phyloP scores from a whole-genome alignment of 306 rosid genomes.

The Vigna mungo region DNA sequence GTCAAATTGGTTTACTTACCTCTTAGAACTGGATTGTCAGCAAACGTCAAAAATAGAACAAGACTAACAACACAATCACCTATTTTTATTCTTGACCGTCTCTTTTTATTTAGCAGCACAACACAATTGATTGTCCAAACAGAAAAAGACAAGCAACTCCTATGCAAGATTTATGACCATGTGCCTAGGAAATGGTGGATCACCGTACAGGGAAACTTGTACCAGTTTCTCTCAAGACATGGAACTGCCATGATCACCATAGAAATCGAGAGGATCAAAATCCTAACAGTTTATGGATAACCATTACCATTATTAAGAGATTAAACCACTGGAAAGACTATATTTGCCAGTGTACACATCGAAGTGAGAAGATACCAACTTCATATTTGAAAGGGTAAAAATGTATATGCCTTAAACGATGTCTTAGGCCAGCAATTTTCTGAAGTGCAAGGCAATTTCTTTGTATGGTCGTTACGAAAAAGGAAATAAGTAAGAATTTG shows the following conservation, averaged over 20 bases:
- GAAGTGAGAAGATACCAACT: conserved; percentile 16
- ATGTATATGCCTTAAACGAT: neutral
- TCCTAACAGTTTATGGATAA: neutral
- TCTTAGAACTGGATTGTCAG: conserved; percentile 18
- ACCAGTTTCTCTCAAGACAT: neutral
- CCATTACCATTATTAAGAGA: conserved; percentile 7
- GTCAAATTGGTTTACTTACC: neutral
- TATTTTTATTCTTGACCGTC: neutral
- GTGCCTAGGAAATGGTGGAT: neutral
- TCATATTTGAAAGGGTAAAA: conserved; percentile 21
- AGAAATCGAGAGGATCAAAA: conserved; percentile 11
- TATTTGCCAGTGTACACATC: conserved; percentile 18
- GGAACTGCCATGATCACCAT: neutral
- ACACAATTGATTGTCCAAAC: neutral
- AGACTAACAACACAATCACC: neutral
- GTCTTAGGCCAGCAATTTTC: neutral
- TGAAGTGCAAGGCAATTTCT: neutral
- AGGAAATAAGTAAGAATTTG: conserved; percentile 28
- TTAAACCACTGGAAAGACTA: conserved; percentile 19
- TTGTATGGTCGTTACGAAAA: neutral
- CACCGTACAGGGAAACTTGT: neutral
- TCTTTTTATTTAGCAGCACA: neutral
- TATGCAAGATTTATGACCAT: neutral
- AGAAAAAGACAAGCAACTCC: conserved; percentile 9
- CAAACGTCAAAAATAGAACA: conserved; percentile 8